Evolutionary conservation across 2,329 filamentous ascomycete genomes (phyloP), one percentile per base, ranked within the genome.

Genomic region (Catunica adiposa): DNA sequence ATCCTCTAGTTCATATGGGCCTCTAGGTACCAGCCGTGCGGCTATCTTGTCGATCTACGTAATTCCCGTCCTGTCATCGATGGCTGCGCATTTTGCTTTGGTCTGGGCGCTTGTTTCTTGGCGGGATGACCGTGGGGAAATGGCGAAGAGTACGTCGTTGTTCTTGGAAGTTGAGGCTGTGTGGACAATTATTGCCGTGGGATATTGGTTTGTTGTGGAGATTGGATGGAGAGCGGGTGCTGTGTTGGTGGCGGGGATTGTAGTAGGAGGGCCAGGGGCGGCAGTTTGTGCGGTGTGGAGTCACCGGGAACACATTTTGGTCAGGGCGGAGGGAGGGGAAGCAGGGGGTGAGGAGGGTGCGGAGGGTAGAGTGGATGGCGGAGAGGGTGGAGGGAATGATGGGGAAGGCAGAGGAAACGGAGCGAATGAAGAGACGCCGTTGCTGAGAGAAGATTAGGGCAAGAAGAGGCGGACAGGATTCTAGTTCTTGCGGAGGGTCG

Each of bases 131-230:
- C 66, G 73, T 37, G 67, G 67, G 48, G 70, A 75, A 61, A 69
- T 76, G 69, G 76, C 75, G n/a, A 68, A 69, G 37, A 69, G 71
- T 11, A 69, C 68, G 0, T 62, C 72, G 52, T 65, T 64, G 50
- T 72, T 75, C 54, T 68, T 78, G 54, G 68, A 71, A 62, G 69
- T 78, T 50, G 69, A 78, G 58, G 59, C 67, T 4, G 63, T 69
- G 23, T 75, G 72, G 59, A 66, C 75, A 47, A 66, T 64, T 1
- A 64, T 71, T 60, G 75, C 74, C 1, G 70, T 76, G 3, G 59
- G 77, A 31, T 78, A 77, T 62, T 78, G 75, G 74, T 64, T 77
- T 34, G 63, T 76, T 40, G 71, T 74, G 15, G 75, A 78, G 63
- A 70, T 71, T 0, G 74, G 74, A 17, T 70, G 70, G 68, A 63